Percentiles rank a stretch among this genome's conserved stretches.
Evolutionary conservation across 2,329 filamentous ascomycete genomes (phyloP).

Genomic region (Ascochyta lentis): DNA sequence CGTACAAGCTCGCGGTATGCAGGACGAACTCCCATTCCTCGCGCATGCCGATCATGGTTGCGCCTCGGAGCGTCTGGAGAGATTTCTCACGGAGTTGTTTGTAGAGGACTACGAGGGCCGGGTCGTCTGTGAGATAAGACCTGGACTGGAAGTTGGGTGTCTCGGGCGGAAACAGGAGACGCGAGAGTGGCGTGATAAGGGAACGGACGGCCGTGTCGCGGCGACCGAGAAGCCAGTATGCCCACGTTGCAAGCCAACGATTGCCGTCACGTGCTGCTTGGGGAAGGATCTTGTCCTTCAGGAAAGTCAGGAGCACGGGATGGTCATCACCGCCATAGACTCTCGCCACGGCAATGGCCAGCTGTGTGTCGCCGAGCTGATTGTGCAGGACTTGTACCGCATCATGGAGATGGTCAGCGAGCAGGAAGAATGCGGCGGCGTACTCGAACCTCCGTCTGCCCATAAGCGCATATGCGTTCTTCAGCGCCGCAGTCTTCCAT

Average conservation of each 20-base stretch:
- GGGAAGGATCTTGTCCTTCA: constrained; percentile 80
- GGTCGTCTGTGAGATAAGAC: constrained; percentile 87
- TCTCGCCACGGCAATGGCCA: constrained; percentile 85
- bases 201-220: constrained; percentile 84
- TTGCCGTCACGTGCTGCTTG: constrained; percentile 82
- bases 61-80: constrained; percentile 83
- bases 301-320: constrained; percentile 72
- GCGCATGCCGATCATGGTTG: constrained; percentile 76
- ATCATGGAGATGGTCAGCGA: constrained; percentile 84
- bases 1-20: constrained; percentile 83
- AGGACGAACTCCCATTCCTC: constrained; percentile 90
- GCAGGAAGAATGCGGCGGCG: constrained; percentile 91
- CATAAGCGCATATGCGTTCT: constrained; percentile 95
- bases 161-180: constrained; percentile 71
- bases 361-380: constrained; percentile 85
- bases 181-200: constrained; percentile 80
- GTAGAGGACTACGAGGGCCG: constrained; percentile 86
- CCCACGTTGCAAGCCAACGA: constrained; percentile 94
- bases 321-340: constrained; percentile 88
- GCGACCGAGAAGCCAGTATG: constrained; percentile 87
- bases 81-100: constrained; percentile 82
- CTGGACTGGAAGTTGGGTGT: constrained; percentile 75
- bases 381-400: constrained; percentile 86
- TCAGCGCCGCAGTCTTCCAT: constrained; percentile 88
- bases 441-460: constrained; percentile 93